Conservation (phyloP, 148 eudicot species). For the Bassia scoparia region DNA sequence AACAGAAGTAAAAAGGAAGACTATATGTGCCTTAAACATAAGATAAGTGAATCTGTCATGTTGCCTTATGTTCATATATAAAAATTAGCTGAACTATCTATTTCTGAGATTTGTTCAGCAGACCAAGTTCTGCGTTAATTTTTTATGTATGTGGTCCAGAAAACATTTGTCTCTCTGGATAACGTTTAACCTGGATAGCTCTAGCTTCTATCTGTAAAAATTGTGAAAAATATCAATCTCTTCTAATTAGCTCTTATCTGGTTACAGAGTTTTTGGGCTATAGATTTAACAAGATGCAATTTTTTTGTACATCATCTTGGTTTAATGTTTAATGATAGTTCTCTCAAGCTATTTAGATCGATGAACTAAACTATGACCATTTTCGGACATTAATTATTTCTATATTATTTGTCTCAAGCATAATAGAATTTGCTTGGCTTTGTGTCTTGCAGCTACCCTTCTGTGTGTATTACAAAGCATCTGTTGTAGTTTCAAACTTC, state of each 20-base stretch:
- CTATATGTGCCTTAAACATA: background rate
- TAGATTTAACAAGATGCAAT: background rate
- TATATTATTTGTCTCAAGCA: background rate
- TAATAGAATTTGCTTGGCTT: background rate
- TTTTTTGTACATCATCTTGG: background rate
- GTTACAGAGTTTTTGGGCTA: background rate
- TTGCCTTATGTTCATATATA: background rate
- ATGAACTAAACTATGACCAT: background rate
- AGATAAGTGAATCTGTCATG: background rate
- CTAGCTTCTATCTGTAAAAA: background rate
- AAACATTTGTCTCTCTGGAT: background rate
- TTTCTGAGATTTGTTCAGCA: background rate
- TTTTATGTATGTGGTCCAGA: background rate
- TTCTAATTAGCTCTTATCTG: background rate
- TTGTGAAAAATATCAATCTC: background rate
- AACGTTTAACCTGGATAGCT: background rate
- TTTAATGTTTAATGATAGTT: background rate
- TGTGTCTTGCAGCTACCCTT: too few relatives aligned
- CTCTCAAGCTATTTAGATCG: slow-evolving; percentile 1
- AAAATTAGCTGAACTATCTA: background rate
- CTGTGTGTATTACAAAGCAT: background rate
- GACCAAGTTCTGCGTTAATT: background rate
- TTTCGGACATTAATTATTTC: background rate
- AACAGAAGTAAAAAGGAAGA: background rate
- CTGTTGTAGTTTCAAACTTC: background rate